Percentiles rank a stretch among this genome's conserved stretches.
Conservation (phyloP, 2,329 filamentous ascomycete species). For the Pseudomassariella vexata region DNA sequence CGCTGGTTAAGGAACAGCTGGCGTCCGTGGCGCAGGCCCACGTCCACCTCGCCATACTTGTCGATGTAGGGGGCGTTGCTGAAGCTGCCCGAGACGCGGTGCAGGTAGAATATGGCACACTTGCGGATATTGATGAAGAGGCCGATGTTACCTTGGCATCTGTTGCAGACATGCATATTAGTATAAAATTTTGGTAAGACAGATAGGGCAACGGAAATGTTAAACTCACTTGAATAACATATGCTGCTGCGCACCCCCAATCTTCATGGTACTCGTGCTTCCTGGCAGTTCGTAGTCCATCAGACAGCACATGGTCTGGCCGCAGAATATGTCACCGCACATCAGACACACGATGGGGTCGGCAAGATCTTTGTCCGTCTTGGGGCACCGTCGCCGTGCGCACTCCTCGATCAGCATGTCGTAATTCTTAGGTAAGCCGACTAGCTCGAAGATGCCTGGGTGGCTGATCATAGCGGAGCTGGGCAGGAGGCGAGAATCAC, state of each 20-base stretch:
- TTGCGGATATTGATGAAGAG: conserved; percentile 96
- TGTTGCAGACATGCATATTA: too few species aligned
- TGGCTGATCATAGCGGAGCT: conserved; percentile 58
- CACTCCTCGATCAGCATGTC: conserved; percentile 90
- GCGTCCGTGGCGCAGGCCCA: conserved; percentile 79
- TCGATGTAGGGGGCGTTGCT: conserved; percentile 89
- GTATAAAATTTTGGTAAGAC: conserved; percentile 12
- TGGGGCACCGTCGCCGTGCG: conserved; percentile 76
- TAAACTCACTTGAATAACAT: conserved; percentile 64
- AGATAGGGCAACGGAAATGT: too few species aligned
- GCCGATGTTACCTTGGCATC: conserved; percentile 85
- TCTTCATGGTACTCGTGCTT: conserved; percentile 36
- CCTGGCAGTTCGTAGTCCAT: conserved; percentile 44
- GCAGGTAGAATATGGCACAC: conserved; percentile 84
- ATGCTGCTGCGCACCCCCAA: conserved; percentile 88
- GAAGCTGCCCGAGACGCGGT: conserved; percentile 76
- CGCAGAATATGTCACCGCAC: conserved; percentile 95
- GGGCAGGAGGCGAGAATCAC: too few species aligned
- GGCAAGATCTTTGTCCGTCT: conserved; percentile 82
- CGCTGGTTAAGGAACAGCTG: conserved; percentile 92
- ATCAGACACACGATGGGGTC: conserved; percentile 91
- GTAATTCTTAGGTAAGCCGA: conserved; percentile 87
- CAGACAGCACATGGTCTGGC: conserved; percentile 87
- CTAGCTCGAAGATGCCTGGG: conserved; percentile 87
- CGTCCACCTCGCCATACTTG: conserved; percentile 90